phyloP scores from a whole-genome alignment of 257 asterid genomes.

The Capsicum chinense region DNA sequence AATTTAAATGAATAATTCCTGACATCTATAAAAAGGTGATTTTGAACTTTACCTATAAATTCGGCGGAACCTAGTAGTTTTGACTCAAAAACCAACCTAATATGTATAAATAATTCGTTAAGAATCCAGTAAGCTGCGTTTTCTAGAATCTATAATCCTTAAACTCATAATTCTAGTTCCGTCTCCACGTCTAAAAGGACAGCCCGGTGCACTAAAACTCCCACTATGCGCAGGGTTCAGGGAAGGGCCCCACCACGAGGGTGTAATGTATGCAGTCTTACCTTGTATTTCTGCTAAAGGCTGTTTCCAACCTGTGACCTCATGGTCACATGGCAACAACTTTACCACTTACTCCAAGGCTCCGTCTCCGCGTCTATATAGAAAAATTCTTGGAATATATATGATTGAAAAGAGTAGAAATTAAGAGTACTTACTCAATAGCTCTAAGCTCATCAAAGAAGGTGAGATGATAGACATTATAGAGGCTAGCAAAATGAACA shows the following conservation, averaged over 20 bases:
- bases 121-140: not conserved
- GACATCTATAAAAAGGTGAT: not conserved
- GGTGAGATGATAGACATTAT: constrained; percentile 73
- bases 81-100: too few relatives aligned
- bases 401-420: not conserved
- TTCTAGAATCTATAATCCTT: not conserved
- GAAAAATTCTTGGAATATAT: not conserved
- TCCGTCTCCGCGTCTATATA: not conserved
- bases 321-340: too few relatives aligned
- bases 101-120: not conserved
- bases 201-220: too few relatives aligned
- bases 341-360: too few relatives aligned
- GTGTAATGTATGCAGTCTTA: too few relatives aligned
- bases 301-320: too few relatives aligned
- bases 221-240: too few relatives aligned
- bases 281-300: too few relatives aligned
- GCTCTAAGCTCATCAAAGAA: constrained; percentile 82
- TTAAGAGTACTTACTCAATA: constrained; percentile 60
- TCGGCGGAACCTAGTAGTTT: not conserved
- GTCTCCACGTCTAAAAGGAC: not conserved
- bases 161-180: not conserved
- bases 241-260: too few relatives aligned
- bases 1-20: not conserved
- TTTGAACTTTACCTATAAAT: not conserved
- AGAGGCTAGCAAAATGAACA: constrained; percentile 84